Conservation (phyloP, 441 rosid species). For the Pelargonium cotyledonis region DNA sequence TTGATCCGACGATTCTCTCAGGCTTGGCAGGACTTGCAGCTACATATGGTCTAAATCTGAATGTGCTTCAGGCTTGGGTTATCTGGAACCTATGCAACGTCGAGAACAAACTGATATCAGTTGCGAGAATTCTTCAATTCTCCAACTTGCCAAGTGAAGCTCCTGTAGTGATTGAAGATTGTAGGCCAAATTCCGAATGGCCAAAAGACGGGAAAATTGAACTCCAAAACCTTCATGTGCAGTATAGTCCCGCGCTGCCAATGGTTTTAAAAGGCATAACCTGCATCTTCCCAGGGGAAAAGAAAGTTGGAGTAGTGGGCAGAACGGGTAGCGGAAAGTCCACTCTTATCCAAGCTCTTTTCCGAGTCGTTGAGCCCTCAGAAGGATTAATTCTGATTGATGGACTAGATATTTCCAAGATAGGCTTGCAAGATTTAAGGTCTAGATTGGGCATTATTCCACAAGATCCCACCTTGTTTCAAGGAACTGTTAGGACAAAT, state of each 20-base stretch:
- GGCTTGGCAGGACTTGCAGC: constrained; percentile 50
- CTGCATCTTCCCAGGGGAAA: constrained; percentile 51
- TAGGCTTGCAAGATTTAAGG: constrained; percentile 64
- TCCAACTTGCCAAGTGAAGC: constrained; percentile 50
- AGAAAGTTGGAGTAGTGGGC: constrained; percentile 61
- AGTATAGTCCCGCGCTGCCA: constrained; percentile 48
- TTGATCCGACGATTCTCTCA: constrained; percentile 14
- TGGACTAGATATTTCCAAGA: constrained; percentile 41
- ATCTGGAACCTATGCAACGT: constrained; percentile 67
- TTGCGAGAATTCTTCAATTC: constrained; percentile 56
- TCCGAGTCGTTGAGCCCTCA: constrained; percentile 56
- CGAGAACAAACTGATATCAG: constrained; percentile 71
- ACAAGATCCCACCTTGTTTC: constrained; percentile 62
- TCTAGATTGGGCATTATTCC: constrained; percentile 59
- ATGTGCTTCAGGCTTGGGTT: constrained; percentile 64
- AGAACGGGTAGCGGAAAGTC: constrained; percentile 78
- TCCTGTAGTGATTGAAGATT: constrained; percentile 35
- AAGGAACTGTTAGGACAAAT: constrained; percentile 54
- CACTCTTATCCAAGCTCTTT: constrained; percentile 62
- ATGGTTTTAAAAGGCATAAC: constrained; percentile 53
- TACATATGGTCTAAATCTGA: constrained; percentile 55
- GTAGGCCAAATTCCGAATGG: constrained; percentile 42
- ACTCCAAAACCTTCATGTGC: constrained; percentile 41
- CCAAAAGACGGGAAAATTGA: constrained; percentile 45
- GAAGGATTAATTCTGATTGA: constrained; percentile 51